Evolutionary conservation across 768 basidiomycete species (phyloP).

Genomic region (Mrakia frigida): DNA sequence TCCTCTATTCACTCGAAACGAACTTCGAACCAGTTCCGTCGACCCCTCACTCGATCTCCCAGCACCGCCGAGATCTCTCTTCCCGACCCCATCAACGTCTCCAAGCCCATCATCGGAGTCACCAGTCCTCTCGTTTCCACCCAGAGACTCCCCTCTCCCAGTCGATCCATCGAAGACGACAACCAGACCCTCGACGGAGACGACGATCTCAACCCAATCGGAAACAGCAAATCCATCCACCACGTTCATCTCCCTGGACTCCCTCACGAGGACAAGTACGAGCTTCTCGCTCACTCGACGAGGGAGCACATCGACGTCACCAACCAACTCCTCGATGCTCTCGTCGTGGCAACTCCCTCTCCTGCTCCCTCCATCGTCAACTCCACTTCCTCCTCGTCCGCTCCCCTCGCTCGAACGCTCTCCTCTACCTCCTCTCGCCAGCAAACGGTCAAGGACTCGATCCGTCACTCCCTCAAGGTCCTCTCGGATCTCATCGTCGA

Average conservation of each 20-base stretch:
- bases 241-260: slow-evolving; percentile 41
- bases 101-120: slow-evolving; percentile 59
- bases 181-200: slow-evolving; percentile 28
- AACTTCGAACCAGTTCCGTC: slow-evolving; percentile 5
- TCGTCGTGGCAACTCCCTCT: slow-evolving; percentile 41
- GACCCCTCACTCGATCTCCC: slow-evolving; percentile 7
- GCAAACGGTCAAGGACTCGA: slow-evolving; percentile 55
- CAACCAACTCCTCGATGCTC: slow-evolving; percentile 56
- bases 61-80: neutral
- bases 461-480: slow-evolving; percentile 50
- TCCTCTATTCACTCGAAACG: slow-evolving; percentile 1
- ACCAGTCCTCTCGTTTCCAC: neutral
- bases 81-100: slow-evolving; percentile 37
- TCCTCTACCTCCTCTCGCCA: slow-evolving; percentile 43
- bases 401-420: slow-evolving; percentile 32
- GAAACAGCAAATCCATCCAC: slow-evolving; percentile 6
- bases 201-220: slow-evolving; percentile 22
- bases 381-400: neutral
- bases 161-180: slow-evolving; percentile 21
- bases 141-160: slow-evolving; percentile 8
- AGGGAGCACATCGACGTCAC: slow-evolving; percentile 72
- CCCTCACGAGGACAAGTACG: slow-evolving; percentile 59
- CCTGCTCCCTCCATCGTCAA: slow-evolving; percentile 11
- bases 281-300: slow-evolving; percentile 49
- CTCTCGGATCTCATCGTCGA: slow-evolving; percentile 61